These are phyloP conservation scores for Fraxinus floribunda DNA, from an alignment of 305 asterid genomes.

Conservation along the genomic window DNA sequence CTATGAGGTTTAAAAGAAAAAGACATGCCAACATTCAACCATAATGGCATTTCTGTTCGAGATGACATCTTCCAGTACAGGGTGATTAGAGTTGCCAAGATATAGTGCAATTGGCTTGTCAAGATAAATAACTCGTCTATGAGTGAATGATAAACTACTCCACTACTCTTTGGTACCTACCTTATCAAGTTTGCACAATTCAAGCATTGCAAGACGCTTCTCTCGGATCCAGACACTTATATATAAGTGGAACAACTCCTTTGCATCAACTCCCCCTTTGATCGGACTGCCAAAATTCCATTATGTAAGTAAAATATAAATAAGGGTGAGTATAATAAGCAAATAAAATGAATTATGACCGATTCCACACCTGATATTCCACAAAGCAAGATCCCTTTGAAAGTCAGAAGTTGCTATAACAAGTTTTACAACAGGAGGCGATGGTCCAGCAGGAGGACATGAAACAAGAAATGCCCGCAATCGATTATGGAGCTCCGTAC, in stretches of 20 bases:
- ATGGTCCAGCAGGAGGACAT: conserved; percentile 81
- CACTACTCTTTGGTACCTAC: conserved; percentile 32
- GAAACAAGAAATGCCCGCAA: conserved; percentile 74
- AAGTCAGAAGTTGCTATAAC: conserved; percentile 82
- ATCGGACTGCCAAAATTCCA: conserved; percentile 50
- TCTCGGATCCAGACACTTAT: conserved; percentile 87
- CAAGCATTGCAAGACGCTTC: conserved; percentile 77
- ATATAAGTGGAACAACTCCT: conserved; percentile 74
- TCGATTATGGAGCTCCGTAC: conserved; percentile 70
- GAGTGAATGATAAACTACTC: background rate
- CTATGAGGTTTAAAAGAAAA: background rate
- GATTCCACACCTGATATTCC: conserved; percentile 72
- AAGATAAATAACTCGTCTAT: background rate
- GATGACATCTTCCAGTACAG: background rate
- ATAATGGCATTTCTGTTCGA: background rate
- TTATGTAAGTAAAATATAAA: background rate
- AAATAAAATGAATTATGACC: background rate
- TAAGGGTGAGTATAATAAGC: background rate
- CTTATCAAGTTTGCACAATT: conserved; percentile 82
- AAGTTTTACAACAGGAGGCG: conserved; percentile 68
- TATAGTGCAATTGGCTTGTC: background rate
- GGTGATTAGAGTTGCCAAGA: background rate
- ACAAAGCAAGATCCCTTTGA: conserved; percentile 73
- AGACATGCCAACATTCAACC: background rate
- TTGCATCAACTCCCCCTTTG: conserved; percentile 91